phyloP scores from a whole-genome alignment of 257 asterid species.

The Verbascum thapsus region DNA sequence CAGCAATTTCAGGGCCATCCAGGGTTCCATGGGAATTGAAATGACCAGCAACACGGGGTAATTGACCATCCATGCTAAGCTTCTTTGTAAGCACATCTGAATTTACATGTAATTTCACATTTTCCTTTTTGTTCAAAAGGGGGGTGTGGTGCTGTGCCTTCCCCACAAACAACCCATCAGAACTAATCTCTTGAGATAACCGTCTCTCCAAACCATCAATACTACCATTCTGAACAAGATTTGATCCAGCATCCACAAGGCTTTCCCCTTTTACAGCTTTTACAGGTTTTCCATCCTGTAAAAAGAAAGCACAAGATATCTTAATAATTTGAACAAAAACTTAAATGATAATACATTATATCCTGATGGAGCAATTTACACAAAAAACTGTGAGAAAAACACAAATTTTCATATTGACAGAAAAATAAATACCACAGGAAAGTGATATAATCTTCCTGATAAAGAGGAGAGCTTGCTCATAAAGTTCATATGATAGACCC shows the following conservation, averaged over 20 bases:
- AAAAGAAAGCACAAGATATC: no score
- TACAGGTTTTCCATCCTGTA: conserved; percentile 54
- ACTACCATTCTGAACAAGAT: conserved; percentile 41
- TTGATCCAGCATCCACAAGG: conserved; percentile 36
- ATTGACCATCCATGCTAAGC: conserved; percentile 42
- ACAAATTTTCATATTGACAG: not conserved
- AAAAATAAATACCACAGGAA: conserved; percentile 18
- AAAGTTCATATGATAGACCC: no score
- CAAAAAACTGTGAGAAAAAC: not conserved
- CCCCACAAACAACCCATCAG: conserved; percentile 43
- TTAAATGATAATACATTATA: conserved; percentile 13
- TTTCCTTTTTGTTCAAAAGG: conserved; percentile 42
- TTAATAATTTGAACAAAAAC: conserved; percentile 7
- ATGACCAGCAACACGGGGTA: conserved; percentile 37
- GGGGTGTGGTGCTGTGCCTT: conserved; percentile 36
- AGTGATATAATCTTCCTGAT: conserved; percentile 13
- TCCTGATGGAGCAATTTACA: conserved; percentile 26
- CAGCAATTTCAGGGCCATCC: conserved; percentile 40
- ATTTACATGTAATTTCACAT: conserved; percentile 34
- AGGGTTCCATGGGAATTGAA: conserved; percentile 40
- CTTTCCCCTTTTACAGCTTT: conserved; percentile 42
- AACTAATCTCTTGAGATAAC: conserved; percentile 38
- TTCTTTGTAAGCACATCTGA: conserved; percentile 41
- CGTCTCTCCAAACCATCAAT: conserved; percentile 39
- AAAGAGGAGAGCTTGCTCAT: no score